Percentiles rank a stretch among this genome's conserved stretches.
These are phyloP conservation scores for Serpula lacrymans DNA, from an alignment of 768 basidiomycete species.

Conservation along the genomic window DNA sequence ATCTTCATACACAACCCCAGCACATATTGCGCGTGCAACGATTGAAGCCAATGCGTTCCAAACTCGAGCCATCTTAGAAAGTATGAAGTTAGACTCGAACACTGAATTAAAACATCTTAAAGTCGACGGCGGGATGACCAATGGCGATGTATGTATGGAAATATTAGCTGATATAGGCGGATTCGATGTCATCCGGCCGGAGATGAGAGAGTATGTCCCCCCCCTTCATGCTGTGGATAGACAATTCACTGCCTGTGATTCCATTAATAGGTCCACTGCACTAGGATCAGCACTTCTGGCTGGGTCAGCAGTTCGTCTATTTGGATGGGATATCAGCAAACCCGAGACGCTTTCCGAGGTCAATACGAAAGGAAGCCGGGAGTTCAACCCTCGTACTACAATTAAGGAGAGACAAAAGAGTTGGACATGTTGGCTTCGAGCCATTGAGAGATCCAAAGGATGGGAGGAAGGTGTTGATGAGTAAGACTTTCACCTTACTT, in stretches of 20 bases:
- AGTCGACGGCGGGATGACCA: conserved; percentile 99
- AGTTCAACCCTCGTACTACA: conserved; percentile 58
- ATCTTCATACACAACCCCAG: conserved; percentile 84
- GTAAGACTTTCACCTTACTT: too few relatives aligned
- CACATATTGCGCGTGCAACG: conserved; percentile 92
- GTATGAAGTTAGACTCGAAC: conserved; percentile 90
- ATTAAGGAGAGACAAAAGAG: conserved; percentile 56
- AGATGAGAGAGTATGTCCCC: conserved; percentile 87
- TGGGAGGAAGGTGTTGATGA: conserved; percentile 65
- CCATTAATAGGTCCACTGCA: conserved; percentile 75
- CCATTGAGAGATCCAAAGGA: conserved; percentile 75
- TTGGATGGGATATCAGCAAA: conserved; percentile 86
- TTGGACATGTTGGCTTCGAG: conserved; percentile 85
- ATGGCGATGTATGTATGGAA: conserved; percentile 85
- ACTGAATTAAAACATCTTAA: conserved; percentile 79
- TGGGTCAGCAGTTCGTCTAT: conserved; percentile 80
- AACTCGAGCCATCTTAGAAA: conserved; percentile 91
- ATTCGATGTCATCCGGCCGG: conserved; percentile 86
- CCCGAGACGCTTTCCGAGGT: conserved; percentile 84
- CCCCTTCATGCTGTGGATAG: neutral
- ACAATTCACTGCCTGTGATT: neutral
- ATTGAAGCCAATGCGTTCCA: conserved; percentile 97
- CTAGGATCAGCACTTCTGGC: conserved; percentile 94
- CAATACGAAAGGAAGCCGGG: conserved; percentile 76
- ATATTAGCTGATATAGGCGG: conserved; percentile 88